Base-by-base conservation (phyloP, 768 basidiomycete species). In the Mrakia frigida region DNA sequence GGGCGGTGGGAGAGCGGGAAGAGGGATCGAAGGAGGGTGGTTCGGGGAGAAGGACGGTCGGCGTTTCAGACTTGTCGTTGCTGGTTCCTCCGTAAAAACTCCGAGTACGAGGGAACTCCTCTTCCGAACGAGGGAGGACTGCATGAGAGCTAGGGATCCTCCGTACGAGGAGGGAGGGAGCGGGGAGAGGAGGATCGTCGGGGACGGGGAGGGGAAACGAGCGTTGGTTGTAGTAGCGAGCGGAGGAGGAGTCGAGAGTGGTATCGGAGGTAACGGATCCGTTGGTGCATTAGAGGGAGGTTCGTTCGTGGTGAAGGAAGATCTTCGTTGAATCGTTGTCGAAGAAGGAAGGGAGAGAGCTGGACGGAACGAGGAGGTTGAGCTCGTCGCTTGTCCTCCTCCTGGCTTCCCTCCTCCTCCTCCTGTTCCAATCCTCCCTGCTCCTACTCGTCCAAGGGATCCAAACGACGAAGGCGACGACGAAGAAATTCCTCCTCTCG, bases 141-240 rank as follows among this genome's bases (percentile, higher is more conserved):
- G 65, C 65, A 68, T 68, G 3, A 68, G 65, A 13, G 65, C 65
- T 35, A 68, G 37, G 35, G 65, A 68, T 2, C 65, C 65, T 18
- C 39, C 25, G 37, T 68, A 68, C 3, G 65, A 68, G 21, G 65
- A 68, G 5, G 63, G 65, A n/a, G 65, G 65, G 65, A 28, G 11
- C 3, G 53, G 23, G 53, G 11, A n/a, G 53, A 23, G 53, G 13
- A 53, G 56, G 56, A 28, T n/a, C 56, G 56, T 28, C 56, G 56
- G 0, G 1, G 56, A 56, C 21, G 53, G n/a, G 23, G 53, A 53
- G 53, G n/a, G 23, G n/a, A 28, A 56, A 28, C n/a, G 56, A 56
- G 25, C 9, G 56, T 50, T 25, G 56, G 43, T 46, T 46, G 43
- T 46, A n/a, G 9, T 9, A 11, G 23, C 6, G 25, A 6, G 23